Base-by-base conservation (phyloP, 257 asterid species). In the Solanum paucissectum region DNA sequence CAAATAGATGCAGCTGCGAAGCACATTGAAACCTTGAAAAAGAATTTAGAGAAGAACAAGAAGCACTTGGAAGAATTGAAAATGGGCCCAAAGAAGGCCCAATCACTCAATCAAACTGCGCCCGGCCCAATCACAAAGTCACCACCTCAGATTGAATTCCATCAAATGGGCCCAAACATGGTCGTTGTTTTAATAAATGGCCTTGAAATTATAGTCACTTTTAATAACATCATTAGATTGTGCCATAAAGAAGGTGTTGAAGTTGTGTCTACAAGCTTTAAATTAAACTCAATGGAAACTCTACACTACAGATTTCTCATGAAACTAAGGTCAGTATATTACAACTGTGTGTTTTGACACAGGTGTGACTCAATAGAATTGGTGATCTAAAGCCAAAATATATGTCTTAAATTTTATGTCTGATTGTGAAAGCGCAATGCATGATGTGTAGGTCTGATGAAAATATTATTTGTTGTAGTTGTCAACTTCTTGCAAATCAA, bases 1-100 rank as follows among this genome's bases (percentile, higher is more conserved):
- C 94, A 92, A 88, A 85, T 94, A 85, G 91, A 89, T 25, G 94
- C 91, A 89, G 92, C 90, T 7, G 89, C 85, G 42, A 86, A 88
- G 4, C 79, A 94, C 90, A 90, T 94, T 32, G 87, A 90, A 64
- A 84, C 34, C 71, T 60, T 87, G 89, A 85, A 83, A 42, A 76
- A 1, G 62, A 92, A 85, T 85, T 6, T 94, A 55, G 93, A 94
- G 88, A 73, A 88, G 27, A 52, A 36, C 69, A 91, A 86, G 88
- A 76, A 84, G 69, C 87, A 88, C 89, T 89, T 90, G 86, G 92
- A 93, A 40, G 52, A 84, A 7, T 60, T 91, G 33, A 44, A 87
- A 46, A 66, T 58, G 21, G 62, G 25, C 87, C 77, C 32, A 69
- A 89, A 83, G 4, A 82, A 88, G 25, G 42, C 58, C 58, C 14